These are phyloP conservation scores for Malassezia obtusa DNA, from an alignment of 1,284 basidiomycete genomes.

Conservation along the genomic window DNA sequence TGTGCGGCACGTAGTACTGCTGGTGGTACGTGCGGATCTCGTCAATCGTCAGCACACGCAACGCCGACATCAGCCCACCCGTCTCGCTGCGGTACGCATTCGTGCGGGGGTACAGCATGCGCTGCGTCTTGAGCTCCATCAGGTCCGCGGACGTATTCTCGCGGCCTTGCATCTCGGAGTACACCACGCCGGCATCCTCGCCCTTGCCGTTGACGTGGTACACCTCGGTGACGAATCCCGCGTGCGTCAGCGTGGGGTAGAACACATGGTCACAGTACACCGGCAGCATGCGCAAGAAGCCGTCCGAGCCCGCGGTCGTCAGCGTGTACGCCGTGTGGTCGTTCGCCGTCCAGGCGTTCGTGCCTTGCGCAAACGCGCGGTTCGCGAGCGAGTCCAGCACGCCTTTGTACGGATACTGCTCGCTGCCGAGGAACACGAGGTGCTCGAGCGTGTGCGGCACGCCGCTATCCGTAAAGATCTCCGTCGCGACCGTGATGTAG, in stretches of 20 bases:
- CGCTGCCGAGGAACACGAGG: constrained; percentile 44
- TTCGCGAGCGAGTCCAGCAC: constrained; percentile 96
- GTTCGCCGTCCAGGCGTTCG: constrained; percentile 59
- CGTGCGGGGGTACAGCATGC: constrained; percentile 65
- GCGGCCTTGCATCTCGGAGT: constrained; percentile 75
- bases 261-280: constrained; percentile 96
- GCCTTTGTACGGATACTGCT: constrained; percentile 76
- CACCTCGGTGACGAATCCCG: constrained; percentile 77
- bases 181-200: constrained; percentile 90
- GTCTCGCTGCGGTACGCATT: constrained; percentile 94
- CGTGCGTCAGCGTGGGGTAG: constrained; percentile 84
- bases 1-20: constrained; percentile 88
- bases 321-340: constrained; percentile 71
- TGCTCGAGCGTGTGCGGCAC: constrained; percentile 45
- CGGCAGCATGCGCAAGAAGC: constrained; percentile 85
- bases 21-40: constrained; percentile 75
- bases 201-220: constrained; percentile 77
- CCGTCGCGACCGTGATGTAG: constrained; percentile 82
- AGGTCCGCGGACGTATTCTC: constrained; percentile 84
- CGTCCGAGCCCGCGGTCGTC: constrained; percentile 90
- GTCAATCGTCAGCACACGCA: constrained; percentile 79
- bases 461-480: constrained; percentile 59
- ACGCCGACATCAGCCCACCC: constrained; percentile 84
- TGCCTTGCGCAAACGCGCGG: constrained; percentile 77
- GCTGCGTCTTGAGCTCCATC: constrained; percentile 61